Percentiles rank a stretch among this genome's conserved stretches.
Conservation (phyloP, 176 grass and related monocot species). For the Ensete glaucum region DNA sequence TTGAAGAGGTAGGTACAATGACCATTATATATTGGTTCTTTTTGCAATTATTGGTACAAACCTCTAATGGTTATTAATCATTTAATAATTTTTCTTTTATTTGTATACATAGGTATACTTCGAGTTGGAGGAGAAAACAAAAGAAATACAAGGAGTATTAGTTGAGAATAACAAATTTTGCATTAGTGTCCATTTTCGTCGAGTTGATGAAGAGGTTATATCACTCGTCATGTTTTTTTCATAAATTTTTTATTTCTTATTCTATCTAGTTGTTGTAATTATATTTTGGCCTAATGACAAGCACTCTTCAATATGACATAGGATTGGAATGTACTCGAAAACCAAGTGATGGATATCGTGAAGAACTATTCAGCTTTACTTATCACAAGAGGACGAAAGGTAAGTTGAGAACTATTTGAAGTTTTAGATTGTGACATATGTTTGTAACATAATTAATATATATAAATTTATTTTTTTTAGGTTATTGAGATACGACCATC, state of each 20-base stretch:
- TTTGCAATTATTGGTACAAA: not conserved
- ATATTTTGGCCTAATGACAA: not conserved
- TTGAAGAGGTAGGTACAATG: conserved; percentile 41
- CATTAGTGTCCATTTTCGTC: conserved; percentile 53
- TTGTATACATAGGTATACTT: conserved; percentile 15
- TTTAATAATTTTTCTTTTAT: not conserved
- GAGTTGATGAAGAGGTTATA: conserved; percentile 46
- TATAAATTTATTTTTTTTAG: not conserved
- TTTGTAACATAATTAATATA: not conserved
- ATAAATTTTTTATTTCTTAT: not conserved
- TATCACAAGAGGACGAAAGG: not conserved
- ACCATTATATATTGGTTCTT: not conserved
- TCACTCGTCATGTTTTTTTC: not conserved
- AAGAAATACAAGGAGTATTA: conserved; percentile 36
- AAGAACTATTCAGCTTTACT: not conserved
- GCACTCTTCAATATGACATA: not conserved
- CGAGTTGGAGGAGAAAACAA: conserved; percentile 22
- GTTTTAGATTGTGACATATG: not conserved
- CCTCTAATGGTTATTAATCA: not conserved
- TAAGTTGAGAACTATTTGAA: not conserved
- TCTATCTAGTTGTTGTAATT: not conserved
- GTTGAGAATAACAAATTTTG: conserved; percentile 78
- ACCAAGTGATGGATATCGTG: not conserved
- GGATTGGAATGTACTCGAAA: not conserved
- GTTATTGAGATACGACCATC: conserved; percentile 49